Conservation (phyloP, 176 grass and related monocot species). For the Lolium rigidum region DNA sequence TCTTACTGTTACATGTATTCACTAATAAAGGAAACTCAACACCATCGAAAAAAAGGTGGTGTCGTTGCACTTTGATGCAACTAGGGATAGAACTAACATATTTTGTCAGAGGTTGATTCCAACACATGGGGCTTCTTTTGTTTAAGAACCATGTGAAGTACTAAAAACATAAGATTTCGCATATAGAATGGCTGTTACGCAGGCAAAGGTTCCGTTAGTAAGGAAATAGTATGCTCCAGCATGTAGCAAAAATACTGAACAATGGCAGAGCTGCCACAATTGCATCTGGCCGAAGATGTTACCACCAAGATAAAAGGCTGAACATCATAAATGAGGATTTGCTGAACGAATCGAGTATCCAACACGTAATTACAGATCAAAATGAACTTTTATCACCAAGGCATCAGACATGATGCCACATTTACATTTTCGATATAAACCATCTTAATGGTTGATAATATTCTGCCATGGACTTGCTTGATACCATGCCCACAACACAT, state of each 20-base stretch:
- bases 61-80: neutral
- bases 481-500: neutral
- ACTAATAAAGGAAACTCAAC: neutral
- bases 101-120: neutral
- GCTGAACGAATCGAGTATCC: neutral
- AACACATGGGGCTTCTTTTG: neutral
- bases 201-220: neutral
- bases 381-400: neutral
- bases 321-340: neutral
- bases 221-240: neutral
- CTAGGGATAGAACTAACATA: neutral
- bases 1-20: neutral
- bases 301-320: neutral
- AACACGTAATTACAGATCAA: neutral
- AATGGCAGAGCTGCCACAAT: neutral
- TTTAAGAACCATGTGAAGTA: neutral
- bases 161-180: neutral
- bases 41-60: neutral
- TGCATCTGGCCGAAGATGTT: neutral
- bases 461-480: neutral
- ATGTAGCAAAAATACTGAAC: neutral
- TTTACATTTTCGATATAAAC: neutral
- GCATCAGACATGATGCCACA: neutral
- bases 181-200: neutral
- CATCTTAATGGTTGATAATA: neutral